These are phyloP conservation scores for Myochromella boudieri DNA, from an alignment of 768 basidiomycete genomes.

Conservation along the genomic window DNA sequence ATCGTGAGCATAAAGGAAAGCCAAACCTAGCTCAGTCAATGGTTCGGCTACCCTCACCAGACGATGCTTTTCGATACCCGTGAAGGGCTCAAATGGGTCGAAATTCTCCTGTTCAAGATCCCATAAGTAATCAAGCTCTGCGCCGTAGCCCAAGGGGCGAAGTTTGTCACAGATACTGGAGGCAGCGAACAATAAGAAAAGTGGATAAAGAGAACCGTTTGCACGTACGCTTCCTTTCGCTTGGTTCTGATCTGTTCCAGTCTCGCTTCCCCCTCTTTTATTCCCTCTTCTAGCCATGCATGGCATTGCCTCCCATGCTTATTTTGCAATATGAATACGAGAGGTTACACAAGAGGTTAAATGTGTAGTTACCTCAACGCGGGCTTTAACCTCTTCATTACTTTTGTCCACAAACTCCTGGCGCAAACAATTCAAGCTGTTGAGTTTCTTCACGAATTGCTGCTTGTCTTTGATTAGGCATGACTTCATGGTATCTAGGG, in stretches of 20 bases:
- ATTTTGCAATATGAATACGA: too few relatives aligned
- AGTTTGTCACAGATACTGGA: slow-evolving; percentile 16
- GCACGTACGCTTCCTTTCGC: slow-evolving; percentile 14
- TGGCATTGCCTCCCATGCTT: slow-evolving; percentile 11
- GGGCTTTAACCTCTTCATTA: slow-evolving; percentile 4
- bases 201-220: neutral
- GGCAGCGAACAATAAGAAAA: neutral
- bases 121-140: slow-evolving; percentile 12
- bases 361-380: slow-evolving; percentile 8
- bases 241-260: slow-evolving; percentile 13
- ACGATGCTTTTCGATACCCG: slow-evolving; percentile 16
- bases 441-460: slow-evolving; percentile 19
- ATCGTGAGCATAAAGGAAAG: neutral
- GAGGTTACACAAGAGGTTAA: neutral
- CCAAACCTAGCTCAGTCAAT: slow-evolving; percentile 20
- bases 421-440: slow-evolving; percentile 11
- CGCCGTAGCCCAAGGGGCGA: slow-evolving; percentile 11
- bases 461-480: slow-evolving; percentile 19
- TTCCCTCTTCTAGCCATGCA: slow-evolving; percentile 6
- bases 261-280: slow-evolving; percentile 9
- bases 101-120: slow-evolving; percentile 7
- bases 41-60: slow-evolving; percentile 16
- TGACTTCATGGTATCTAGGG: slow-evolving; percentile 6
- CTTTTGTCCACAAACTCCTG: slow-evolving; percentile 3
- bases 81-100: slow-evolving; percentile 1